These are phyloP conservation scores for Aspergillus ruber DNA, from an alignment of 2,329 filamentous ascomycete genomes.

Conservation along the genomic window DNA sequence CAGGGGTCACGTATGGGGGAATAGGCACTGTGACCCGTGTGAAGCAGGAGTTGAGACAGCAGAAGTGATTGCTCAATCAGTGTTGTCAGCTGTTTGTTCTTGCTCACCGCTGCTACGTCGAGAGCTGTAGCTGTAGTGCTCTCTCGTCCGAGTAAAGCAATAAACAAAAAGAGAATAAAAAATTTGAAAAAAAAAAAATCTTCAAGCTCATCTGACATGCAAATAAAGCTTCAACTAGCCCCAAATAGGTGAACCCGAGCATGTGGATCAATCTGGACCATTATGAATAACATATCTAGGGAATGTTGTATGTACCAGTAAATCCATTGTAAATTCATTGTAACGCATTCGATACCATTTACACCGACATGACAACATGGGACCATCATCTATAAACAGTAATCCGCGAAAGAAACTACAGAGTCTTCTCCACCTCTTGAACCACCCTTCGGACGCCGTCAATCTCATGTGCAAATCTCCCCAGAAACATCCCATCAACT, in stretches of 20 bases:
- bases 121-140: no score
- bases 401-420: constrained; percentile 8
- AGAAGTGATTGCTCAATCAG: constrained; percentile 12
- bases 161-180: background rate
- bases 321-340: no score
- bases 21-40: constrained; percentile 53
- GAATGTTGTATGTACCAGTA: no score
- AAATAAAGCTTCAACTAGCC: background rate
- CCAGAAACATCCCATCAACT: constrained; percentile 75
- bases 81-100: no score
- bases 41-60: constrained; percentile 42
- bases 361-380: background rate
- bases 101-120: no score
- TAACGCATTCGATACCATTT: background rate
- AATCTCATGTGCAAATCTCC: constrained; percentile 73
- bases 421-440: constrained; percentile 55
- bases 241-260: background rate
- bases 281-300: background rate
- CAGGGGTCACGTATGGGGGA: constrained; percentile 61
- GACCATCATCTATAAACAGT: background rate
- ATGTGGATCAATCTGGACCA: background rate
- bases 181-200: constrained; percentile 1
- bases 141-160: constrained; percentile 11
- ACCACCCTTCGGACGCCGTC: constrained; percentile 66
- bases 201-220: constrained; percentile 6